Evolutionary conservation across 192 early-diverging fungal species (phyloP).

Genomic region (Podila epicladia): DNA sequence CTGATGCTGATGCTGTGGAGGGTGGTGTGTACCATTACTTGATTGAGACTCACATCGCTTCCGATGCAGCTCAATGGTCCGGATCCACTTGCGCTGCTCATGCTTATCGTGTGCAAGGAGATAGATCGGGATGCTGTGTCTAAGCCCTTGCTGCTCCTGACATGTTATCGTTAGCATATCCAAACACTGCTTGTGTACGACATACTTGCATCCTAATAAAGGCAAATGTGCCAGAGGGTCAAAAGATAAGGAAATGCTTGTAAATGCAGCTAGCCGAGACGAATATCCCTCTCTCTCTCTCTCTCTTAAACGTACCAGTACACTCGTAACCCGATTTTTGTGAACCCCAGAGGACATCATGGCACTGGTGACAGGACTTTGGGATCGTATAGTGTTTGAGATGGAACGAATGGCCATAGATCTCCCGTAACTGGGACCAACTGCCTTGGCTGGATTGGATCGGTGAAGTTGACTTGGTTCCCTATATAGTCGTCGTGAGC

Average conservation of each 20-base stretch:
- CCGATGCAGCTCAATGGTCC: conserved; percentile 46
- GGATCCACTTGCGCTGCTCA: conserved; percentile 49
- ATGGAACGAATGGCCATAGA: conserved; percentile 41
- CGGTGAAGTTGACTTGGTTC: conserved; percentile 20
- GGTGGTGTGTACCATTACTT: not conserved
- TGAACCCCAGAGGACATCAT: conserved; percentile 51
- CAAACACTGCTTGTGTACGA: conserved; percentile 50
- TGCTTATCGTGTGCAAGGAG: conserved; percentile 49
- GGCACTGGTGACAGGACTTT: conserved; percentile 49
- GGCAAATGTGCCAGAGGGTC: not conserved
- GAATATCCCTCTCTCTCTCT: not conserved
- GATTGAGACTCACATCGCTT: conserved; percentile 21
- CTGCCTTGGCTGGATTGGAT: not conserved
- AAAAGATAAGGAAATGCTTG: not conserved
- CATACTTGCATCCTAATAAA: conserved; percentile 45
- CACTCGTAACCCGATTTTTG: conserved; percentile 52
- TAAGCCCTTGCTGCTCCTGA: conserved; percentile 51
- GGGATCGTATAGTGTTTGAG: conserved; percentile 38
- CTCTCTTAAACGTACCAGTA: conserved; percentile 6
- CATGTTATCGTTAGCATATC: conserved; percentile 45
- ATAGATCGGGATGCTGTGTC: conserved; percentile 46
- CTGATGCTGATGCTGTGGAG: not conserved
- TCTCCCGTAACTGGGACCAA: conserved; percentile 36
- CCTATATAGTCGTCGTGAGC: not conserved
- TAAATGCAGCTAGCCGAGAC: not conserved